Evolutionary conservation across 345 rosid species (phyloP), one percentile per base, ranked within the genome.

Genomic region (Arabis hirsuta): DNA sequence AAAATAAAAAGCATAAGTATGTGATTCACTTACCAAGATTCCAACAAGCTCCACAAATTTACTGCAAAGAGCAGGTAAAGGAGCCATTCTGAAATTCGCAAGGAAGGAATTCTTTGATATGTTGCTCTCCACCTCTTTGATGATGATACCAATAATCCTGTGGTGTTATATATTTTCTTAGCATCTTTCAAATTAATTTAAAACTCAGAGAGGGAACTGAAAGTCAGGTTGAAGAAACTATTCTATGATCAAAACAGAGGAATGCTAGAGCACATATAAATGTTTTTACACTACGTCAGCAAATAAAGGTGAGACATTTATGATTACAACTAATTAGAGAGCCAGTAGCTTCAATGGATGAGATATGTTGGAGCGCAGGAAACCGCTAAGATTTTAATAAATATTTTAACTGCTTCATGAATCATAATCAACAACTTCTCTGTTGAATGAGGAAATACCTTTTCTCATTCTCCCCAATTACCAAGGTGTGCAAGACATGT

Each of bases 401-500:
- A 12, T 22, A 43, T 20, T 19, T 26, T 12, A 27, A 50, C 31
- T 34, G 56, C 36, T 41, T 67, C 64, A 34, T 26, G 14, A 65
- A 56, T 65, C 22, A 29, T 69, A 27, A 62, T 19, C n/a, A 63
- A 56, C 24, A 41, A 57, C 53, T 47, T 55, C 27, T 63, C 11
- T 29, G 16, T 22, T 47, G 38, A 56, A 47, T 31, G 41, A 69
- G 26, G 34, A 65, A 22, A 26, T 81, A 94, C 99, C 97, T 91
- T 84, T 91, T 91, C 81, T 95, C 99, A 80, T 82, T 87, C 79
- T 95, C 99, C 69, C 99, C 97, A 77, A 84, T 82, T 7, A 95
- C 90, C 82, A 91, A 79, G 73, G 86, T 79, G 44, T 86, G 84
- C 71, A 95, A 78, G 56, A 91, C 84, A 82, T 82, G 86, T 76